Evolutionary conservation across 2,329 filamentous ascomycete genomes (phyloP), one percentile per base, ranked within the genome.

Genomic region (Trichoderma sp.): DNA sequence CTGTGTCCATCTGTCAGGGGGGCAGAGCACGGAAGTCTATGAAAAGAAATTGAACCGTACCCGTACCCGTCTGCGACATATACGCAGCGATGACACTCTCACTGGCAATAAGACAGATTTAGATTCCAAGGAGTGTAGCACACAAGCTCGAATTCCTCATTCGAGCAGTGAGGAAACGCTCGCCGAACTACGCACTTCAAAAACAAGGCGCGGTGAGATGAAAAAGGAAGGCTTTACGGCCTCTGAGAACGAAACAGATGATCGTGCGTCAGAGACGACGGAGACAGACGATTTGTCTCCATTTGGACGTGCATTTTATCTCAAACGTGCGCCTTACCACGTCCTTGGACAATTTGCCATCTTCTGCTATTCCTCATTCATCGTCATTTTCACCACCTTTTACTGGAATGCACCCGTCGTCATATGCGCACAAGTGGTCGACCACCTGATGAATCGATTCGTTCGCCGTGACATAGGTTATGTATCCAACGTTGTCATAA

Each of bases 271-370:
- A 21, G 68, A 67, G 13, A 67, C 27, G 16, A n/a, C 3, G 1
- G 63, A 67, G 7, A 57, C 62, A 11, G 62, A 70, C 24, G 71
- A 73, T 24, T 71, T 77, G 7, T 80, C 80, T 3, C 85, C 86
- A 0, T 88, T 88, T 71, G 86, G 86, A 35, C 81, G 85, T 11
- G 86, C 86, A 2, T 88, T 87, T 75, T 87, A 87, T 76, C 78
- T 83, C 57, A 79, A 80, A 21, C 76, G 83, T 59, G 84, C 85
- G 2, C 79, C 83, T 1, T 88, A 87, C 77, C 78, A 79, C 53
- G 86, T 88, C 29, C 76, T 85, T 53, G 80, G 82, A 2, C 82
- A 81, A 13, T 79, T 79, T 66, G 75, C 79, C 14, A 86, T 87
- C 71, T 83, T 85, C 73, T 75, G 80, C 68, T 87, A 87, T 76